Percentiles rank a stretch among this genome's conserved stretches.
Conservation (phyloP, 371 early-diverging fungal species). For the Actinomortierella ambigua region DNA sequence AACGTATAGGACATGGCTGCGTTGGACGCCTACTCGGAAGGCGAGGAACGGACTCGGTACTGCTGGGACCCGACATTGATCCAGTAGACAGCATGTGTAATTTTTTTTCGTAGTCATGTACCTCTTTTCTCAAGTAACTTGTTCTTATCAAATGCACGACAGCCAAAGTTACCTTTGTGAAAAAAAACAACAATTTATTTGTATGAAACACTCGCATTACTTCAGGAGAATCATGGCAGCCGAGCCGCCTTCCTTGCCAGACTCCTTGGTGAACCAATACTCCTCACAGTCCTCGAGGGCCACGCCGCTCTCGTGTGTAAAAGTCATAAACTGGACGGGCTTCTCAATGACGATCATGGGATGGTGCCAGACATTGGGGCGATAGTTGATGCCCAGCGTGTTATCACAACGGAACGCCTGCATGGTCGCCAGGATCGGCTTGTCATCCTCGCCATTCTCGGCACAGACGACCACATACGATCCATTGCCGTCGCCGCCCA, state of each 20-base stretch:
- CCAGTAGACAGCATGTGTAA: conserved; percentile 14
- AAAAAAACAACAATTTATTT: too few relatives aligned
- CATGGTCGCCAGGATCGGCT: conserved; percentile 75
- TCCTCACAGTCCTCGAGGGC: conserved; percentile 75
- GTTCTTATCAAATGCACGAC: too few relatives aligned
- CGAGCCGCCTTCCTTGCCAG: conserved; percentile 29
- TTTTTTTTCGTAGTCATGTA: conserved; percentile 9
- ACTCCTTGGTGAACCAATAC: conserved; percentile 42
- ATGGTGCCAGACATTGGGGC: conserved; percentile 87
- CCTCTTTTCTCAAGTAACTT: too few relatives aligned
- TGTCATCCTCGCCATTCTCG: conserved; percentile 68
- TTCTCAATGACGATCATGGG: conserved; percentile 78
- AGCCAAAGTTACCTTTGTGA: too few relatives aligned
- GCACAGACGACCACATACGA: conserved; percentile 84
- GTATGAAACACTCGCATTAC: background rate
- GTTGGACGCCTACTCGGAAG: conserved; percentile 53
- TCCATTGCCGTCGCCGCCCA: conserved; percentile 60
- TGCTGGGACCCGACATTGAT: conserved; percentile 76
- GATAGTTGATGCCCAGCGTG: conserved; percentile 83
- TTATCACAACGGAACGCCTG: conserved; percentile 76
- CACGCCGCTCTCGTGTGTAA: conserved; percentile 76
- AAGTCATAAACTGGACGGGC: conserved; percentile 67
- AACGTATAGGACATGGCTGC: conserved; percentile 66
- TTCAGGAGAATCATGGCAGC: conserved; percentile 31
- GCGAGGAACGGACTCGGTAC: conserved; percentile 53